phyloP scores from a whole-genome alignment of 2,329 filamentous ascomycete genomes.

The Fusarium secorum region DNA sequence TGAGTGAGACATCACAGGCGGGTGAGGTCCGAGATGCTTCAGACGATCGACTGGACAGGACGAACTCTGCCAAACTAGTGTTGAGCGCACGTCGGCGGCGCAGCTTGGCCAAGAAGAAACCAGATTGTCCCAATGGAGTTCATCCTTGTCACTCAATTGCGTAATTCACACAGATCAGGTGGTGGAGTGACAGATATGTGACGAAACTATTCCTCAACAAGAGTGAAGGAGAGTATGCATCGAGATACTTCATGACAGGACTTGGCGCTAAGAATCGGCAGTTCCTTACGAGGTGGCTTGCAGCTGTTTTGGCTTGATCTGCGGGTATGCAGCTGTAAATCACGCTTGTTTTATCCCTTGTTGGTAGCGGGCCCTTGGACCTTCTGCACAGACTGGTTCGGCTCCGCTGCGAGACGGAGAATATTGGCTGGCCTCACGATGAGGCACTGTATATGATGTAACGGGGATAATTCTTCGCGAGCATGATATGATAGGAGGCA shows the following conservation, averaged over 20 bases:
- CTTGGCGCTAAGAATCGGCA: not conserved
- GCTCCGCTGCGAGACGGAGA: too few relatives aligned
- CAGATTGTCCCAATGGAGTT: too few relatives aligned
- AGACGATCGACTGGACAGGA: not conserved
- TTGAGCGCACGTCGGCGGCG: not conserved
- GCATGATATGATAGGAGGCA: too few relatives aligned
- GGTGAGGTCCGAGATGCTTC: not conserved
- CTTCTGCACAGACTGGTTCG: too few relatives aligned
- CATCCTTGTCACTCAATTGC: not conserved
- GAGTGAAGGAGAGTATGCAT: not conserved
- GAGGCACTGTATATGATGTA: too few relatives aligned
- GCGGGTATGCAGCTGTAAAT: not conserved
- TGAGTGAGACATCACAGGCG: not conserved
- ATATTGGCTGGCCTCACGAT: too few relatives aligned
- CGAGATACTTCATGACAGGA: not conserved
- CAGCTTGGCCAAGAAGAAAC: not conserved
- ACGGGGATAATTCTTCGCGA: rapidly evolving
- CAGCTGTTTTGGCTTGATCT: not conserved
- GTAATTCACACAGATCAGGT: not conserved
- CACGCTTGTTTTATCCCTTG: too few relatives aligned
- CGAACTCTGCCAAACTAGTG: not conserved
- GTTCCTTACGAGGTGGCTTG: not conserved
- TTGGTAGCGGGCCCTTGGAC: too few relatives aligned
- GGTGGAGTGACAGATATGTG: not conserved
- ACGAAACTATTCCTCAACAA: not conserved